Conservation (phyloP, 2,329 filamentous ascomycete species). For the Talaromyces verruculosus region DNA sequence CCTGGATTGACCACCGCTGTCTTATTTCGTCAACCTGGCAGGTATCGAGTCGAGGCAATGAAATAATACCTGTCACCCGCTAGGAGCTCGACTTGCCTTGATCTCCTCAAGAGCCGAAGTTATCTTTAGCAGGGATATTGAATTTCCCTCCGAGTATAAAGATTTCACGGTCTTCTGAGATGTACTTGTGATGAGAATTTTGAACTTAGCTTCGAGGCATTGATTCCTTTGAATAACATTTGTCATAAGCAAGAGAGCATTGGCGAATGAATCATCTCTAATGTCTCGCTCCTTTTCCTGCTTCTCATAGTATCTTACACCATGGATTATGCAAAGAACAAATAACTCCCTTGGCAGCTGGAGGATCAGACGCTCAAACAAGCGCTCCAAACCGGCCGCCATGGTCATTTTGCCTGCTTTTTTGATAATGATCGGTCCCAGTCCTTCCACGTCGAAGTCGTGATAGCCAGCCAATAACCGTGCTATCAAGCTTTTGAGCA, state of each 20-base stretch:
- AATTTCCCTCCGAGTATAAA: not conserved
- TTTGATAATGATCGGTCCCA: not conserved
- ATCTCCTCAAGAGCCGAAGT: not conserved
- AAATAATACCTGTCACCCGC: too few species aligned
- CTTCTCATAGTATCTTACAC: not conserved
- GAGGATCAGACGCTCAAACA: too few species aligned
- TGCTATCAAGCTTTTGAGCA: not conserved
- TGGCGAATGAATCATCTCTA: not conserved
- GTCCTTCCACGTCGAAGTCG: not conserved
- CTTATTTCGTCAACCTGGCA: not conserved
- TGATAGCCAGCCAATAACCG: not conserved
- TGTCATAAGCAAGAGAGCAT: not conserved
- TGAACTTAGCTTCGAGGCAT: not conserved
- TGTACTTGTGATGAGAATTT: not conserved
- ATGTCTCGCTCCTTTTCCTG: not conserved
- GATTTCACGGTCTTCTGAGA: not conserved
- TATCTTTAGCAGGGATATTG: not conserved
- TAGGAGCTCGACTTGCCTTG: not conserved
- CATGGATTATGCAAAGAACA: too few species aligned
- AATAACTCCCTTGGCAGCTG: too few species aligned
- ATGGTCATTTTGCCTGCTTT: not conserved
- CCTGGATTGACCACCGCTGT: not conserved
- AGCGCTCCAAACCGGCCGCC: too few species aligned
- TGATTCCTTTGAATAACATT: not conserved
- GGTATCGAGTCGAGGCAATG: not conserved